phyloP scores from a whole-genome alignment of 2,329 filamentous ascomycete genomes.

The Penicillium sp. region DNA sequence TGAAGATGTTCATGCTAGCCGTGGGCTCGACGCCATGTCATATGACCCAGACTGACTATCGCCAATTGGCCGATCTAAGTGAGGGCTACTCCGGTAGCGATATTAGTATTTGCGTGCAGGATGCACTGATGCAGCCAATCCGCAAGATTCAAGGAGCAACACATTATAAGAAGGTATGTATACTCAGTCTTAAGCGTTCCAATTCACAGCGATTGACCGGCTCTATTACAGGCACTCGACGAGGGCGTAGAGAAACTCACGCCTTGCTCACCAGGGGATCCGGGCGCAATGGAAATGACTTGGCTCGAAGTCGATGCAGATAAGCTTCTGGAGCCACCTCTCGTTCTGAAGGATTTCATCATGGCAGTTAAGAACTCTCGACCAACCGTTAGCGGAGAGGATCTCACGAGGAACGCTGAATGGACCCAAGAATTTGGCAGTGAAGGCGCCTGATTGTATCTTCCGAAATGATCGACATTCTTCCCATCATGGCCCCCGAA shows the following conservation, averaged over 20 bases:
- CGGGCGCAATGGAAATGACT: slow-evolving; percentile 83
- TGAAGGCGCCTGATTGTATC: slow-evolving; percentile 62
- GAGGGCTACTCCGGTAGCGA: slow-evolving; percentile 96
- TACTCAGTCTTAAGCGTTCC: slow-evolving; percentile 21
- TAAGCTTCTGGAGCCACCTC: slow-evolving; percentile 77
- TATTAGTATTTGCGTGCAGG: slow-evolving; percentile 92
- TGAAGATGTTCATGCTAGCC: slow-evolving; percentile 92
- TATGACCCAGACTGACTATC: slow-evolving; percentile 73
- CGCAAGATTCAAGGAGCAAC: slow-evolving; percentile 96
- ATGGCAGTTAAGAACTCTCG: slow-evolving; percentile 84
- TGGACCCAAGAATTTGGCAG: slow-evolving; percentile 98
- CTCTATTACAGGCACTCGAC: slow-evolving; percentile 59
- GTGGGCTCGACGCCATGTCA: slow-evolving; percentile 92
- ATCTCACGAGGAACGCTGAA: slow-evolving; percentile 78
- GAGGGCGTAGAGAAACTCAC: slow-evolving; percentile 63
- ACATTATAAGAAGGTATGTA: slow-evolving; percentile 82
- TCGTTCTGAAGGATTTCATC: slow-evolving; percentile 87
- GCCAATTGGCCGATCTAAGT: slow-evolving; percentile 72
- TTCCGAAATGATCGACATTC: not conserved
- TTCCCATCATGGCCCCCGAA: not conserved
- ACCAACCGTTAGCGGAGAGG: slow-evolving; percentile 85
- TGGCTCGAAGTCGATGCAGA: slow-evolving; percentile 87
- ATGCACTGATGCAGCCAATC: slow-evolving; percentile 95
- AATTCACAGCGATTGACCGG: not conserved
- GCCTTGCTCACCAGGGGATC: slow-evolving; percentile 89